phyloP scores from a whole-genome alignment of 2,329 filamentous ascomycete genomes.

The Fusarium duplospermum region DNA sequence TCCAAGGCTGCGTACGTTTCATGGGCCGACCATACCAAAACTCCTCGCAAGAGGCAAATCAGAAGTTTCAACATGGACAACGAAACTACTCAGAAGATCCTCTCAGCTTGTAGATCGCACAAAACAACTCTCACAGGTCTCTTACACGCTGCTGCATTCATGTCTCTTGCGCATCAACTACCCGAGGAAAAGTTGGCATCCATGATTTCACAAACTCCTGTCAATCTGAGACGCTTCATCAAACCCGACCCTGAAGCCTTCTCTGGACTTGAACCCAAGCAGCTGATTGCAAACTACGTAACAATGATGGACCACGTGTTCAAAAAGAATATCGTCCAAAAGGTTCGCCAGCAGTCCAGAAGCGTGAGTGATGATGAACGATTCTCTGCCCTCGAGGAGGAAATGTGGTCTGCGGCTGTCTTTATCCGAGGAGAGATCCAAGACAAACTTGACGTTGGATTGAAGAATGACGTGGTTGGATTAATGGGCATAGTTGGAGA shows the following conservation, averaged over 20 bases:
- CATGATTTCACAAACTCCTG: not conserved
- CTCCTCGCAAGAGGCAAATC: not conserved
- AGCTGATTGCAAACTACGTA: not conserved
- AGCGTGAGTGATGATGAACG: not conserved
- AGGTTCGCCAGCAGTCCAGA: not conserved
- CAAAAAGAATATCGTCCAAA: not conserved
- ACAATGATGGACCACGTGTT: not conserved
- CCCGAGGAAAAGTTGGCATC: not conserved
- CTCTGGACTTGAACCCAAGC: not conserved
- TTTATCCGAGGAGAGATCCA: not conserved
- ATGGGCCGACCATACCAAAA: not conserved
- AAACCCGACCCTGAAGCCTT: not conserved
- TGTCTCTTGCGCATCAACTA: not conserved
- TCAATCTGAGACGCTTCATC: not conserved
- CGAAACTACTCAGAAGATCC: not conserved
- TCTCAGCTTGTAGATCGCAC: not conserved
- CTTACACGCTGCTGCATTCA: not conserved
- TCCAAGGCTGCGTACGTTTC: not conserved
- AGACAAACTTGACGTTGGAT: not conserved
- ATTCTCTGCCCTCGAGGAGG: not conserved
- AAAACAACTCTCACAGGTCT: not conserved
- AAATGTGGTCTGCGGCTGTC: not conserved
- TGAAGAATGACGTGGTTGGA: not conserved
- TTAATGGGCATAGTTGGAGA: not conserved
- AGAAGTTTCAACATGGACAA: not conserved